Base-by-base conservation (phyloP, 345 rosid genomes). In the Geranium rotundifolium region DNA sequence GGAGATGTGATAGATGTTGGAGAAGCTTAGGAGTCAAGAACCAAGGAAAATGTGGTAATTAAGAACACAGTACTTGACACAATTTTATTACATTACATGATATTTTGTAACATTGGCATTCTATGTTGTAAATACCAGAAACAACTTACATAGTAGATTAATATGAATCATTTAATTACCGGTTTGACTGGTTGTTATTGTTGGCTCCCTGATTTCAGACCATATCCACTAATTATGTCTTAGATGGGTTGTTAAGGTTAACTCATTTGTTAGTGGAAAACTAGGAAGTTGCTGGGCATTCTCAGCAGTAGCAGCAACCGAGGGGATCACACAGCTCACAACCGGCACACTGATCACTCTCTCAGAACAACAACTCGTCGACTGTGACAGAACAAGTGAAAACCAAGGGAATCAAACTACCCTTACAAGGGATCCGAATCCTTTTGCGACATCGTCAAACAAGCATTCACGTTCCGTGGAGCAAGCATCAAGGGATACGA, bases 1-100 rank as follows among this genome's bases (percentile, higher is more conserved):
- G 37, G 37, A 7, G 76, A 75, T 12, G 63, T 73, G 0, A 63
- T 66, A 2, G 66, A 65, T 0, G 72, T 27, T 81, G 86, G 89
- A 71, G 83, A 65, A 66, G 69, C 67, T 79, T 77, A 57, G 84
- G 86, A 18, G 62, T 81, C 10, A 84, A 84, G 66, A 77, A 84
- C 69, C 86, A 84, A 71, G 83, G 83, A 60, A 75, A 74, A 61
- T 81, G 89, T 34, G 81, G 86, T 84, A 72, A 73, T 69, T 31
- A 31, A 31, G 37, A 7, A 31, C 37, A 31, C 37, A n/a, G n/a
- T n/a, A 23, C 15, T n/a, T 39, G 0, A 2, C 15, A n/a, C n/a
- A n/a, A 16, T 50, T 34, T 30, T 63, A 9, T 20, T 14, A 0
- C 37, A 2, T 31, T 7, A 31, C 37, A 31, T 31, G 37, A 31